These are phyloP conservation scores for Monilinia fructicola DNA, from an alignment of 2,329 filamentous ascomycete genomes.

Conservation along the genomic window DNA sequence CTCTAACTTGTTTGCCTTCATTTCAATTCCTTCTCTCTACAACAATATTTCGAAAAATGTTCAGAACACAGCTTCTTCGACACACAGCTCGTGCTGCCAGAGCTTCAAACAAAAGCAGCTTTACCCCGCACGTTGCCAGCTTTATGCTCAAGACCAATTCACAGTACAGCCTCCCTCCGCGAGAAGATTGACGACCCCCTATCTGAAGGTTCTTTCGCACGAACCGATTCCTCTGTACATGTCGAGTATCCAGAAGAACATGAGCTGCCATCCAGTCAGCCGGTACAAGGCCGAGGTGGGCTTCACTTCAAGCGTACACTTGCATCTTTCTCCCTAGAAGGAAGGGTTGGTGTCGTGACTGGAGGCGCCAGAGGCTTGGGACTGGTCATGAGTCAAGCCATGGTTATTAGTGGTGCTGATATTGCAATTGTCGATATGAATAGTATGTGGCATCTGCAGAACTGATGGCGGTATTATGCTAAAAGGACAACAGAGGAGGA, in stretches of 20 bases:
- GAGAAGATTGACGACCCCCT: slow-evolving; percentile 34
- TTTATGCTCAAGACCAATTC: slow-evolving; percentile 29
- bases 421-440: slow-evolving; percentile 94
- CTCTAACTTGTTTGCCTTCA: neutral
- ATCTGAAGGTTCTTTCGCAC: slow-evolving; percentile 55
- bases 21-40: neutral
- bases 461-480: slow-evolving; percentile 22
- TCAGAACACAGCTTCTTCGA: slow-evolving; percentile 37
- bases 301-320: slow-evolving; percentile 83
- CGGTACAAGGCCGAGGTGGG: slow-evolving; percentile 74
- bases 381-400: slow-evolving; percentile 87
- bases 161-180: slow-evolving; percentile 29
- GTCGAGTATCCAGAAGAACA: slow-evolving; percentile 76
- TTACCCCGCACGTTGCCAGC: slow-evolving; percentile 28
- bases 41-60: slow-evolving; percentile 33
- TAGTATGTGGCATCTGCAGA: slow-evolving; percentile 54
- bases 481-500: slow-evolving; percentile 65
- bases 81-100: slow-evolving; percentile 34
- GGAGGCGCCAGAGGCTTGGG: slow-evolving; percentile 88
- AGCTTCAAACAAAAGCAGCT: slow-evolving; percentile 27
- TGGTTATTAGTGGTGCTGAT: slow-evolving; percentile 84
- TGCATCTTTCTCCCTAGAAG: slow-evolving; percentile 81
- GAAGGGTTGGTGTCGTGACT: slow-evolving; percentile 80
- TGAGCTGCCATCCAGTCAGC: slow-evolving; percentile 68
- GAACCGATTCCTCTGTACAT: slow-evolving; percentile 75